phyloP scores from a whole-genome alignment of 306 rosid species.

The Cucurbita pepo region DNA sequence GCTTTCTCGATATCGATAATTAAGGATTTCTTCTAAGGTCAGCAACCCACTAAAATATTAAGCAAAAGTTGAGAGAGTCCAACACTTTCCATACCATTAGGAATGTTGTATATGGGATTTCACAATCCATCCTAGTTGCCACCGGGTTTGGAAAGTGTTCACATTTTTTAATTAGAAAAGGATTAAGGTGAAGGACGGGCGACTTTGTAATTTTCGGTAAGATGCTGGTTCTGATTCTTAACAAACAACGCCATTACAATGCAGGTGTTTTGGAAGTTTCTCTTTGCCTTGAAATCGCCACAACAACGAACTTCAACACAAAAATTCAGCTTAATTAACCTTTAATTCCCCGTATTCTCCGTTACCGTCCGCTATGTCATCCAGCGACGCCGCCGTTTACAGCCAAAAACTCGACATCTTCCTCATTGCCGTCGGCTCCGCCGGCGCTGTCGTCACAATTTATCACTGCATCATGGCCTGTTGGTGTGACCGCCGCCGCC shows the following conservation, averaged over 20 bases:
- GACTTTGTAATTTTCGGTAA: neutral
- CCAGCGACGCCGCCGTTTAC: neutral
- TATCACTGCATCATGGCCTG: constrained; percentile 33
- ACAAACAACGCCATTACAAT: neutral
- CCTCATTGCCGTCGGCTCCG: constrained; percentile 29
- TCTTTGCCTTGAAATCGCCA: neutral
- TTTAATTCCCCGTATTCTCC: neutral
- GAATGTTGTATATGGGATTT: too few species aligned
- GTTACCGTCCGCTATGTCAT: neutral
- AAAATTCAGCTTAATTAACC: neutral
- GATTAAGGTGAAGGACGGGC: too few species aligned
- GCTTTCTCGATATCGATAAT: too few species aligned
- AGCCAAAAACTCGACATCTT: constrained; percentile 4
- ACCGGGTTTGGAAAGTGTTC: too few species aligned
- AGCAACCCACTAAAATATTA: too few species aligned
- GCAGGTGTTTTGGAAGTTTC: neutral
- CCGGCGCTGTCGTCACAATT: constrained; percentile 22
- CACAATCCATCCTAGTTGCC: too few species aligned
- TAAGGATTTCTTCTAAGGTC: too few species aligned
- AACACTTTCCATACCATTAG: too few species aligned
- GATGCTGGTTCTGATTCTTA: neutral
- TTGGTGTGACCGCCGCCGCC: constrained; percentile 11
- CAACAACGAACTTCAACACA: neutral
- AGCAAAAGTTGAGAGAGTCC: too few species aligned
- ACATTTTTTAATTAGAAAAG: too few species aligned